A percentile compares a stretch with the other conserved stretches of the same genome.
Conservation (phyloP, 2,329 filamentous ascomycete genomes). For the Xylariaceae sp. region DNA sequence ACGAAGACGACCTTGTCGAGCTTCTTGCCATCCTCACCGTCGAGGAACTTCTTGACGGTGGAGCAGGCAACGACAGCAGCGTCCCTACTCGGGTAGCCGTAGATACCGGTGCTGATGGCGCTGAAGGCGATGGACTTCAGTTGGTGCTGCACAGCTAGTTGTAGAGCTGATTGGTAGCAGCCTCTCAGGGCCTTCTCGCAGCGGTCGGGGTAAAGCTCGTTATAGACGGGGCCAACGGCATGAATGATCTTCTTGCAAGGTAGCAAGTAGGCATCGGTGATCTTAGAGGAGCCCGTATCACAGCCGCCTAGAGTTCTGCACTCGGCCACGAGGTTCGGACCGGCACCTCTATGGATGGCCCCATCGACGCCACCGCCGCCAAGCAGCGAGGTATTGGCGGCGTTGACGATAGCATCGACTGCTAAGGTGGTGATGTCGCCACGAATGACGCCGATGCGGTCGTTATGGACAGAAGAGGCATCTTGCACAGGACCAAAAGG, state of each 20-base stretch:
- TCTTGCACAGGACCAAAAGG: conserved; percentile 31
- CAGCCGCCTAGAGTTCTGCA: conserved; percentile 78
- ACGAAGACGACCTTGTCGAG: conserved; percentile 84
- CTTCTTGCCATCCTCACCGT: conserved; percentile 51
- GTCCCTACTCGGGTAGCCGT: conserved; percentile 79
- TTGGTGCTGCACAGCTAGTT: conserved; percentile 71
- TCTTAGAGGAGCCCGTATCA: conserved; percentile 78
- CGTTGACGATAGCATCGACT: conserved; percentile 89
- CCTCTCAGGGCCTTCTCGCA: conserved; percentile 57
- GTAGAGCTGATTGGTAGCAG: conserved; percentile 75
- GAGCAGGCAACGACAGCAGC: conserved; percentile 77
- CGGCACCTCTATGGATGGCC: conserved; percentile 86
- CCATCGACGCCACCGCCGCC: conserved; percentile 92
- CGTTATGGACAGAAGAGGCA: conserved; percentile 60
- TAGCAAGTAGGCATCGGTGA: conserved; percentile 78
- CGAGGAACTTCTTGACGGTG: conserved; percentile 62
- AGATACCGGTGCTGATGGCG: conserved; percentile 86
- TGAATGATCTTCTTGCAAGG: conserved; percentile 85
- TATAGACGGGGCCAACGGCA: conserved; percentile 85
- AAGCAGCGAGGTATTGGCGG: conserved; percentile 78
- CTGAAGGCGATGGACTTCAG: conserved; percentile 81
- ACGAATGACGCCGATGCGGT: conserved; percentile 72
- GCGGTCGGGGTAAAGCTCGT: conserved; percentile 46
- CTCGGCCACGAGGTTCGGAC: conserved; percentile 70
- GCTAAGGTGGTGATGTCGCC: conserved; percentile 82